Percentiles rank a stretch among this genome's conserved stretches.
These are phyloP conservation scores for Castanea sativa DNA, from an alignment of 306 rosid genomes.

Conservation along the genomic window DNA sequence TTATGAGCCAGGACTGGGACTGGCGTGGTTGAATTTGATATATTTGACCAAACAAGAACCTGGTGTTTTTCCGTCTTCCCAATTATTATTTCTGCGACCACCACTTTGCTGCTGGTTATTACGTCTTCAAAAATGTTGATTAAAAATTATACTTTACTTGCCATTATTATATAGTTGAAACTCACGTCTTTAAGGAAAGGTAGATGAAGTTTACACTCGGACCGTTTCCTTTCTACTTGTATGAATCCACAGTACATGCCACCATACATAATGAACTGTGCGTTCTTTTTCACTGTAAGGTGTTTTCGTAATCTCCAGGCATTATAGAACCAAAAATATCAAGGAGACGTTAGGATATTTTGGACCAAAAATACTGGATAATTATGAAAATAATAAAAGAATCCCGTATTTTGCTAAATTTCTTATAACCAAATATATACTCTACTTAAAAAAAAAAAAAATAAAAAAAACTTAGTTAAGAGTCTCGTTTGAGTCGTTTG, in stretches of 20 bases:
- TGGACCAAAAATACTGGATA: background rate
- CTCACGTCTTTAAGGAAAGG: background rate
- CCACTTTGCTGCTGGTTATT: background rate
- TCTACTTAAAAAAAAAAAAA: too few relatives aligned
- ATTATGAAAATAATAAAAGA: too few relatives aligned
- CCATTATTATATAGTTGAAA: background rate
- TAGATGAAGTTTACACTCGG: background rate
- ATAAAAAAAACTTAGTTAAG: background rate
- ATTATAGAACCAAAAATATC: background rate
- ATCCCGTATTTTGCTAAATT: too few relatives aligned
- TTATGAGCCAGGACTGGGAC: too few relatives aligned
- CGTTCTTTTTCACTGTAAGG: too few relatives aligned
- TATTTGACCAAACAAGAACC: too few relatives aligned
- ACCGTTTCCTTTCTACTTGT: background rate
- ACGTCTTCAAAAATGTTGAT: background rate
- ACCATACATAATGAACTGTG: too few relatives aligned
- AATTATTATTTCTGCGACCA: background rate
- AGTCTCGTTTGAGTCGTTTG: too few relatives aligned
- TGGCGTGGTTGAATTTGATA: too few relatives aligned
- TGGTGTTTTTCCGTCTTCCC: background rate
- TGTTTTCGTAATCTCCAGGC: too few relatives aligned
- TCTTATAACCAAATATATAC: too few relatives aligned
- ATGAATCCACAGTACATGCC: background rate
- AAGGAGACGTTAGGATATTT: background rate
- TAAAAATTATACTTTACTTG: background rate